Conservation (phyloP, 2,329 filamentous ascomycete species). For the Arthroderma sp. region DNA sequence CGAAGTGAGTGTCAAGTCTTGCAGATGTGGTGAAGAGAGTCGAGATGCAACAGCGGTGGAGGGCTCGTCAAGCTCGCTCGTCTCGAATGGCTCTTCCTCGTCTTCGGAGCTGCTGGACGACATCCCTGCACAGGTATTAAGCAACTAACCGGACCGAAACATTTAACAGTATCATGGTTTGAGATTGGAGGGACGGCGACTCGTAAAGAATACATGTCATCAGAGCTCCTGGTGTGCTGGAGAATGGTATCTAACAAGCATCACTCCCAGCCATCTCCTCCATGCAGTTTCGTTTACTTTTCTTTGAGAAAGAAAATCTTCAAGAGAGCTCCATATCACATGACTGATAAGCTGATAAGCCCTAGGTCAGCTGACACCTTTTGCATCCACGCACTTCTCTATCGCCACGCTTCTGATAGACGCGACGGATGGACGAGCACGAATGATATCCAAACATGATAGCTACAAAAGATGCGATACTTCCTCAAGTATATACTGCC, state of each 20-base stretch:
- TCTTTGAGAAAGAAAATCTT: too few species aligned
- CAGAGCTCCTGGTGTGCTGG: not conserved
- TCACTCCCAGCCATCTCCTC: too few species aligned
- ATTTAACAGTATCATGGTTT: not conserved
- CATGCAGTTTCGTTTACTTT: too few species aligned
- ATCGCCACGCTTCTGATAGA: not conserved
- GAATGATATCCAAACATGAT: too few species aligned
- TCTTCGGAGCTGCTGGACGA: constrained; percentile 2
- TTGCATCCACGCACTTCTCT: too few species aligned
- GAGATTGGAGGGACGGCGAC: not conserved
- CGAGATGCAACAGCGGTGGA: not conserved
- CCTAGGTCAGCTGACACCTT: too few species aligned
- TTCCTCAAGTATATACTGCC: too few species aligned
- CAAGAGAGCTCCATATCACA: too few species aligned
- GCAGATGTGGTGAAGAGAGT: constrained; percentile 9
- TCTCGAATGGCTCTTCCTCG: not conserved
- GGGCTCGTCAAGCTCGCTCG: not conserved
- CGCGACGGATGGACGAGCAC: not conserved
- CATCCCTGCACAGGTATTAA: not conserved
- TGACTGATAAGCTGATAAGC: too few species aligned
- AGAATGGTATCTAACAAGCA: too few species aligned
- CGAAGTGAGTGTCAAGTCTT: constrained; percentile 7
- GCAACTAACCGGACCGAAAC: not conserved
- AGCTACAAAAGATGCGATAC: too few species aligned
- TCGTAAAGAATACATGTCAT: not conserved